A percentile compares a stretch with the other conserved stretches of the same genome.
These are phyloP conservation scores for Neopestalotiopsis sp. DNA, from an alignment of 2,329 filamentous ascomycete genomes.

Conservation along the genomic window DNA sequence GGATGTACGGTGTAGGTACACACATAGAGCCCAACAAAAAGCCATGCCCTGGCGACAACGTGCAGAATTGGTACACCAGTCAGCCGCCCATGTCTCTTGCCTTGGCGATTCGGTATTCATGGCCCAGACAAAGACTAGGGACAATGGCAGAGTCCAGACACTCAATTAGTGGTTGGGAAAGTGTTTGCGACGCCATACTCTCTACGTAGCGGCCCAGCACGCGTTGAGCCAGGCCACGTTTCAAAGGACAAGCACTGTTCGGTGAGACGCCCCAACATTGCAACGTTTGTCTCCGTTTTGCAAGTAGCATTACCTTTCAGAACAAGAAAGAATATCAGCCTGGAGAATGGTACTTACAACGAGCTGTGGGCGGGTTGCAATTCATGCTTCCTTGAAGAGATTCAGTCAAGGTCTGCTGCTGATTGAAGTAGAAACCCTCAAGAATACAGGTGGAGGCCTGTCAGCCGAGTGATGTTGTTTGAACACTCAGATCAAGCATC, in stretches of 20 bases:
- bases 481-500: neutral
- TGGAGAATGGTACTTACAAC: neutral
- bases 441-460: neutral
- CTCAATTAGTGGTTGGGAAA: neutral
- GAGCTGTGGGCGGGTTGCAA: neutral
- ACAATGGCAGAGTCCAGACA: neutral
- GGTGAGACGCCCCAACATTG: neutral
- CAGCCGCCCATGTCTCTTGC: neutral
- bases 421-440: neutral
- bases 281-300: neutral
- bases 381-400: neutral
- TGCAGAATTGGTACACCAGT: conserved; percentile 2
- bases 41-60: neutral
- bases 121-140: neutral
- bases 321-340: neutral
- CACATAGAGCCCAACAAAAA: neutral
- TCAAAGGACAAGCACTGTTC: neutral
- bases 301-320: neutral
- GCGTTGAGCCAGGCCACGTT: neutral
- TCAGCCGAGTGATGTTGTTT: neutral
- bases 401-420: neutral
- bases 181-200: conserved; percentile 1
- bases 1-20: neutral
- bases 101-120: neutral
- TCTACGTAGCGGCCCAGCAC: neutral